phyloP scores from a whole-genome alignment of 352 stramenopile genomes.

The Phytophthora tentaculata region DNA sequence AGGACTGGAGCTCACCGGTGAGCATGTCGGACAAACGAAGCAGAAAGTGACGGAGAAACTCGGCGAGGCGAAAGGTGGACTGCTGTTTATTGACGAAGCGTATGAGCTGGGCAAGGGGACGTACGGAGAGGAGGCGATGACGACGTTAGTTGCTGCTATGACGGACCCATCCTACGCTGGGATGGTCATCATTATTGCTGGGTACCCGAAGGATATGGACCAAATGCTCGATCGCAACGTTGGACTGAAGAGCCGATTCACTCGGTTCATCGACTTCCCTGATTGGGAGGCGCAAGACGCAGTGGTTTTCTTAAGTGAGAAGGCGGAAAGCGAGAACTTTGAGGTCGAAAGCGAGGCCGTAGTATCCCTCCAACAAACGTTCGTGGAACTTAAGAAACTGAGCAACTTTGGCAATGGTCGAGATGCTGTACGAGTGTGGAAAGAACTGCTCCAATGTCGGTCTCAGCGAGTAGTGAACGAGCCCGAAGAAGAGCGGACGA shows the following conservation, averaged over 20 bases:
- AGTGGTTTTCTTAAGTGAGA: conserved; percentile 61
- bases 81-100: conserved; percentile 95
- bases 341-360: conserved; percentile 73
- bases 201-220: conserved; percentile 90
- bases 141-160: conserved; percentile 90
- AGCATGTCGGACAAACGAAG: conserved; percentile 91
- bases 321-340: conserved; percentile 70
- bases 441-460: conserved; percentile 40
- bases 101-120: conserved; percentile 89
- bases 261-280: conserved; percentile 87
- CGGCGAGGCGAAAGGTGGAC: conserved; percentile 86
- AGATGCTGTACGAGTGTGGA: conserved; percentile 80
- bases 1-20: conserved; percentile 86
- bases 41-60: conserved; percentile 89
- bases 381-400: conserved; percentile 70
- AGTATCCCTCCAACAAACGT: conserved; percentile 53
- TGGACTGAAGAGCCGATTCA: conserved; percentile 91
- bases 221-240: conserved; percentile 90
- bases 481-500: conserved; percentile 57
- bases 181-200: conserved; percentile 92
- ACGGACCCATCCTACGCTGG: conserved; percentile 82
- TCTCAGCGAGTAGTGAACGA: conserved; percentile 58
- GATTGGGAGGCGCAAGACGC: conserved; percentile 89
- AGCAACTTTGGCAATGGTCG: conserved; percentile 92
- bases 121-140: conserved; percentile 90